Conservation (phyloP, 345 rosid genomes). For the Zanthoxylum bungeanum region DNA sequence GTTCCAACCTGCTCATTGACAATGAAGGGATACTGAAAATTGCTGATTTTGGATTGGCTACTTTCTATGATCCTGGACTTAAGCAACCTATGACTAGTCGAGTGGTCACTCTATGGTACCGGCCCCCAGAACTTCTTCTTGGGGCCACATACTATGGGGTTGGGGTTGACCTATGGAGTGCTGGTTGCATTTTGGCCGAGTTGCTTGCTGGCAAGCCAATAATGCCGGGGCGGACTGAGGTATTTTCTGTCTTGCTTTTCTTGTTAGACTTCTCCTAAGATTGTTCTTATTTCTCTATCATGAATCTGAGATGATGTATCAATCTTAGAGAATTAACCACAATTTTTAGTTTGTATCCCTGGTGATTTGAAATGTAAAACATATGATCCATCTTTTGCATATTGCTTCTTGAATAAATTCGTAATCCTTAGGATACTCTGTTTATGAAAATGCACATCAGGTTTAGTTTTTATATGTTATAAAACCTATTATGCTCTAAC, state of each 20-base stretch:
- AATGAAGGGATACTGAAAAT: conserved; percentile 76
- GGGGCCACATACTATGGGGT: conserved; percentile 72
- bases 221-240: conserved; percentile 95
- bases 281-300: conserved; percentile 8
- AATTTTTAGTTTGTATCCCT: background rate
- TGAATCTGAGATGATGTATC: too few species aligned
- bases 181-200: conserved; percentile 93
- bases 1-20: conserved; percentile 79
- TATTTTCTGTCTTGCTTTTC: conserved; percentile 19
- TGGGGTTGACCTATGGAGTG: conserved; percentile 95
- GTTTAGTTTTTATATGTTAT: too few species aligned
- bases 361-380: background rate
- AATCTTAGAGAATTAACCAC: background rate
- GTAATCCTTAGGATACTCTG: too few species aligned
- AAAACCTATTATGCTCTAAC: too few species aligned
- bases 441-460: background rate
- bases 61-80: conserved; percentile 57
- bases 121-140: conserved; percentile 92
- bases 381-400: conserved; percentile 3
- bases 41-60: conserved; percentile 92
- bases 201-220: conserved; percentile 83
- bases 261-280: background rate
- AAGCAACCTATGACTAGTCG: conserved; percentile 80
- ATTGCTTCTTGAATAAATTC: too few species aligned
- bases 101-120: conserved; percentile 97